A percentile compares a stretch with the other conserved stretches of the same genome.
phyloP scores from a whole-genome alignment of 2,329 filamentous ascomycete genomes.

The Aspergillus tanneri region DNA sequence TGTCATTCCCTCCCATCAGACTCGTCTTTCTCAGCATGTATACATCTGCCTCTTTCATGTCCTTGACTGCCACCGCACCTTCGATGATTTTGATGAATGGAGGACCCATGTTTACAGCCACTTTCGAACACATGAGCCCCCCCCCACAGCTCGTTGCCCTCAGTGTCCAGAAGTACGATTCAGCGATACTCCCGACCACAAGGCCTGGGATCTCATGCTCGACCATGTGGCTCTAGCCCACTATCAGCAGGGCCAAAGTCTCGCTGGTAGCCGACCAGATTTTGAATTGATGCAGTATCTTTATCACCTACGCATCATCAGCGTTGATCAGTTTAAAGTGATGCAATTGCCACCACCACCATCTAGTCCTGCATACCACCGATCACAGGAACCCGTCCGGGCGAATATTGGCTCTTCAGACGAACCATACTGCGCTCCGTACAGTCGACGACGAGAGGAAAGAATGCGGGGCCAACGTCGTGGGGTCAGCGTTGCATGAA shows the following conservation, averaged over 20 bases:
- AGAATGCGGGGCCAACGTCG: conserved; percentile 37
- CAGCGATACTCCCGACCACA: conserved; percentile 23
- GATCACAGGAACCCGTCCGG: conserved; percentile 37
- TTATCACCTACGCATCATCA: conserved; percentile 44
- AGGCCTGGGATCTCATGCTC: conserved; percentile 45
- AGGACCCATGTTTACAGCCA: conserved; percentile 47
- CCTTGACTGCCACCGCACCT: conserved; percentile 44
- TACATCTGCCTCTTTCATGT: conserved; percentile 48
- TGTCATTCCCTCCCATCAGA: conserved; percentile 23
- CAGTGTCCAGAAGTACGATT: conserved; percentile 36
- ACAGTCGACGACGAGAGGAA: conserved; percentile 41
- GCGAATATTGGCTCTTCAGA: conserved; percentile 40
- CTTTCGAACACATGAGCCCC: conserved; percentile 43
- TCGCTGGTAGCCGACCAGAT: conserved; percentile 42
- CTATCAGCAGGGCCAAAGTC: conserved; percentile 42
- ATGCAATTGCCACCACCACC: conserved; percentile 43
- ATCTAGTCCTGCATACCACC: conserved; percentile 38
- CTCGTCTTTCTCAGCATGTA: conserved; percentile 11
- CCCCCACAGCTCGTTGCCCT: conserved; percentile 44
- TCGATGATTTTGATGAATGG: conserved; percentile 41
- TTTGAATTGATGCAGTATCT: conserved; percentile 49
- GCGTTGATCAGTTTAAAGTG: conserved; percentile 44
- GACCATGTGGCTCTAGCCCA: conserved; percentile 44
- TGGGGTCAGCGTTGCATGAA: conserved; percentile 35
- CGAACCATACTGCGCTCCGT: conserved; percentile 41